Evolutionary conservation across 202 grass and related monocot species (phyloP).

Genomic region (Setaria viridis): DNA sequence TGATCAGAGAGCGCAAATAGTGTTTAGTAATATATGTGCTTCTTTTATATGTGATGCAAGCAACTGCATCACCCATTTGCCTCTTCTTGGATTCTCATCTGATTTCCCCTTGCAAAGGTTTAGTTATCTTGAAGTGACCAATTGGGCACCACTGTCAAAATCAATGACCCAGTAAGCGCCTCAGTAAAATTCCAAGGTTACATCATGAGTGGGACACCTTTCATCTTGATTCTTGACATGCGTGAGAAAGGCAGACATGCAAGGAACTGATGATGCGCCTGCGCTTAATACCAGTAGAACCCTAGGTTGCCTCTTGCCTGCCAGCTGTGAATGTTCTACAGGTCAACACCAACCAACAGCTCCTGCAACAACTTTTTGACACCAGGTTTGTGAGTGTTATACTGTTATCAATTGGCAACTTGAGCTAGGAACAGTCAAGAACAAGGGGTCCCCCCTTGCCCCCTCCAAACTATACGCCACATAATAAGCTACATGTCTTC

Average conservation of each 20-base stretch:
- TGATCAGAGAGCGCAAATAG: slow-evolving; percentile 21
- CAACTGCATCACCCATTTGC: slow-evolving; percentile 41
- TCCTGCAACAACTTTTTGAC: slow-evolving; percentile 40
- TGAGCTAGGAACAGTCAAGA: slow-evolving; percentile 16
- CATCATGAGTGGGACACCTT: slow-evolving; percentile 15
- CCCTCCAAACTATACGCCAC: neutral
- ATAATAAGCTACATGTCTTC: slow-evolving; percentile 8
- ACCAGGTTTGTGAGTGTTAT: neutral
- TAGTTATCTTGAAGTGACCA: neutral
- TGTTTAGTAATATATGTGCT: slow-evolving; percentile 2
- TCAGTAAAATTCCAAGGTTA: neutral
- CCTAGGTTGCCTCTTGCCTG: neutral
- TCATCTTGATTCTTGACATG: slow-evolving; percentile 2
- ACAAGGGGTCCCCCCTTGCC: neutral
- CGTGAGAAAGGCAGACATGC: slow-evolving; percentile 10
- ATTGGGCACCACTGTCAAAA: neutral
- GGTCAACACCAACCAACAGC: slow-evolving; percentile 42
- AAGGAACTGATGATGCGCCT: neutral
- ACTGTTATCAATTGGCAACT: neutral
- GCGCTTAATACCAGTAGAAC: neutral
- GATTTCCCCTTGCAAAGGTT: neutral
- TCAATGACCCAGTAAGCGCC: neutral
- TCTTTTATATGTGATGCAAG: slow-evolving; percentile 44
- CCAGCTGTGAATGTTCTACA: slow-evolving; percentile 33
- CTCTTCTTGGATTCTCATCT: slow-evolving; percentile 48